Conservation (phyloP, 2,329 filamentous ascomycete genomes). For the Colletotrichum agaves region DNA sequence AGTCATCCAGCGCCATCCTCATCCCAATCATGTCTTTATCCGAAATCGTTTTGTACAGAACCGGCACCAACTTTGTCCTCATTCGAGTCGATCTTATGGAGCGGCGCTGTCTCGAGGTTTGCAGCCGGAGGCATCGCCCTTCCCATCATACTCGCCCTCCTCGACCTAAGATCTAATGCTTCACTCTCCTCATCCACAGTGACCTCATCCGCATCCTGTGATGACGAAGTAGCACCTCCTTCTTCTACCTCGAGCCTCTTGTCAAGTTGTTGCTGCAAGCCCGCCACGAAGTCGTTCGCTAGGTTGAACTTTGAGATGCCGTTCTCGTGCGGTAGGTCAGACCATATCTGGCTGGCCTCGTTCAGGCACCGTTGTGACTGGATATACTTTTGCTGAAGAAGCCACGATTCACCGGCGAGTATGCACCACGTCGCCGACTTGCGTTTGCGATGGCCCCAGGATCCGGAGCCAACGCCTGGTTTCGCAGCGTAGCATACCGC, state of each 20-base stretch:
- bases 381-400: slow-evolving; percentile 78
- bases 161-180: slow-evolving; percentile 63
- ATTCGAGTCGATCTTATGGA: slow-evolving; percentile 44
- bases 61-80: slow-evolving; percentile 29
- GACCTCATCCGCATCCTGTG: slow-evolving; percentile 52
- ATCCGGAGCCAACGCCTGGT: slow-evolving; percentile 67
- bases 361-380: slow-evolving; percentile 83
- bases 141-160: slow-evolving; percentile 66
- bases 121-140: slow-evolving; percentile 50
- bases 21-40: slow-evolving; percentile 23
- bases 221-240: slow-evolving; percentile 41
- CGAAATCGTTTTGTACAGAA: slow-evolving; percentile 39
- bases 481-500: slow-evolving; percentile 85
- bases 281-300: slow-evolving; percentile 64
- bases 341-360: slow-evolving; percentile 70
- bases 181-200: slow-evolving; percentile 64
- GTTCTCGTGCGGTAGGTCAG: slow-evolving; percentile 58
- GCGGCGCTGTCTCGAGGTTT: slow-evolving; percentile 62
- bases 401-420: slow-evolving; percentile 85
- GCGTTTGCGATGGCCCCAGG: slow-evolving; percentile 77
- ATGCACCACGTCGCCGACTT: slow-evolving; percentile 93
- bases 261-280: slow-evolving; percentile 61
- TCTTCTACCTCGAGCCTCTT: slow-evolving; percentile 54
- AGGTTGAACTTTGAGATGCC: slow-evolving; percentile 62
- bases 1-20: background rate